These are phyloP conservation scores for Combretum micranthum DNA, from an alignment of 345 rosid species.

Conservation along the genomic window DNA sequence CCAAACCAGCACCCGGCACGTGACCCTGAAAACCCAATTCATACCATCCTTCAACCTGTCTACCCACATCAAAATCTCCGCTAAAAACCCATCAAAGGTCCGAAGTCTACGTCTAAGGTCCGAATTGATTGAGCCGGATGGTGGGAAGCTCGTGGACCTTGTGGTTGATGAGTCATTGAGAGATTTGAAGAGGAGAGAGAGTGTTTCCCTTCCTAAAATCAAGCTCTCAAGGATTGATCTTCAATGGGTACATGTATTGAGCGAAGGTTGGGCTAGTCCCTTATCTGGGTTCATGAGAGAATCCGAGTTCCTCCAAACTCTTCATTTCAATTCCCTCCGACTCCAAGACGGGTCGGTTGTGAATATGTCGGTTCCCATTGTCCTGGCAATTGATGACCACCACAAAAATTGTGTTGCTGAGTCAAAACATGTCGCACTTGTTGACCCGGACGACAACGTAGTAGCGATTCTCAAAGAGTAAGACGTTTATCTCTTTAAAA, in stretches of 20 bases:
- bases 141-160: slow-evolving; percentile 74
- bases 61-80: background rate
- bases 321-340: slow-evolving; percentile 97
- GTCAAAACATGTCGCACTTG: slow-evolving; percentile 62
- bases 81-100: background rate
- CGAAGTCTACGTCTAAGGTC: slow-evolving; percentile 7
- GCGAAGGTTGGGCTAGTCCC: slow-evolving; percentile 99
- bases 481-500: slow-evolving; percentile 12
- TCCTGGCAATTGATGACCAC: slow-evolving; percentile 70
- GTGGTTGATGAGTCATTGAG: slow-evolving; percentile 46
- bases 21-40: too few species aligned
- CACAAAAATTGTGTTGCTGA: slow-evolving; percentile 66
- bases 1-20: too few species aligned
- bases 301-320: slow-evolving; percentile 99
- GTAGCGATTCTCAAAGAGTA: slow-evolving; percentile 82
- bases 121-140: slow-evolving; percentile 80
- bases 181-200: slow-evolving; percentile 53
- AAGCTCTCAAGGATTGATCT: slow-evolving; percentile 64
- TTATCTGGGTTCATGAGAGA: slow-evolving; percentile 94
- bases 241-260: slow-evolving; percentile 94
- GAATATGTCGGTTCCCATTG: slow-evolving; percentile 98
- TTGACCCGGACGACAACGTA: slow-evolving; percentile 50
- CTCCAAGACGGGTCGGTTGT: slow-evolving; percentile 81
- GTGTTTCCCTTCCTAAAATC: slow-evolving; percentile 49
- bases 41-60: background rate